A percentile compares a stretch with the other conserved stretches of the same genome.
Conservation (phyloP, 176 grass and related monocot genomes). For the Oryza punctata region DNA sequence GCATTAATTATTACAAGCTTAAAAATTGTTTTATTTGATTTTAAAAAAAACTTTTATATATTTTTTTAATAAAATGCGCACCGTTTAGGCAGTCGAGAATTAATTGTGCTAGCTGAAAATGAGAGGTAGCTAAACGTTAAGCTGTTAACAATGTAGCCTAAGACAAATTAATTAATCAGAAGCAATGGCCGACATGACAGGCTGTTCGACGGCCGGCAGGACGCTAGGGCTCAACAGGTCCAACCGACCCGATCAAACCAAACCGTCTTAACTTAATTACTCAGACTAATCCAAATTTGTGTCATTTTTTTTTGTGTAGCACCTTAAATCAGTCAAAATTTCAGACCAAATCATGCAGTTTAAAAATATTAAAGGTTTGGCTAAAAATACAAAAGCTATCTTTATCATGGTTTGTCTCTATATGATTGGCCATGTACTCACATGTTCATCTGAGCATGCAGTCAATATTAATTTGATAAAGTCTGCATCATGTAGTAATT, state of each 20-base stretch:
- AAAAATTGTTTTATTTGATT: too few relatives aligned
- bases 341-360: background rate
- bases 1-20: too few relatives aligned
- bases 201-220: conserved; percentile 9
- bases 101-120: too few relatives aligned
- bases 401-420: background rate
- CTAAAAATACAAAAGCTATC: background rate
- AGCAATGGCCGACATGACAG: background rate
- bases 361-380: background rate
- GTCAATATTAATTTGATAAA: background rate
- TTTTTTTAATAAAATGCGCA: too few relatives aligned
- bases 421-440: background rate
- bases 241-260: conserved; percentile 4
- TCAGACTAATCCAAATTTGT: background rate
- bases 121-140: too few relatives aligned
- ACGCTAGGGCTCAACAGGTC: background rate
- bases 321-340: background rate
- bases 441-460: background rate
- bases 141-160: background rate
- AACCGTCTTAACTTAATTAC: background rate
- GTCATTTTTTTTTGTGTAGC: background rate
- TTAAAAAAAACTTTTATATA: too few relatives aligned
- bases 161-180: background rate
- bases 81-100: too few relatives aligned
- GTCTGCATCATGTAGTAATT: background rate